These are phyloP conservation scores for Erigeron canadensis DNA, from an alignment of 129 eudicot genomes.

Conservation along the genomic window DNA sequence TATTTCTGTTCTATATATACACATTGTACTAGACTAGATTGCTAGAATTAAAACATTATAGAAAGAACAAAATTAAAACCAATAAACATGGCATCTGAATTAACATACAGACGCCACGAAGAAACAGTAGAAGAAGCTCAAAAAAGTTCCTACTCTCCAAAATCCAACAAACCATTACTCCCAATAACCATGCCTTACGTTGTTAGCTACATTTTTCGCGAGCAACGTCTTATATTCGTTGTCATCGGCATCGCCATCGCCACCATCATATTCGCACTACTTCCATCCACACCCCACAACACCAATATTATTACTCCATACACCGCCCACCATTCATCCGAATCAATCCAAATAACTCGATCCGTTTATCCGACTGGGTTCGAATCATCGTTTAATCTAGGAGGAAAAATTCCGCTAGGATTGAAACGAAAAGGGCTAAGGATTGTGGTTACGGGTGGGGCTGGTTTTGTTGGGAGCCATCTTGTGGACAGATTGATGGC, in stretches of 20 bases:
- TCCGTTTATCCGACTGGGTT: slow-evolving; percentile 34
- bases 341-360: slow-evolving; percentile 28
- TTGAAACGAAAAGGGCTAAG: slow-evolving; percentile 62
- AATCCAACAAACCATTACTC: slow-evolving; percentile 53
- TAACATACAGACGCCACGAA: slow-evolving; percentile 67
- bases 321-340: slow-evolving; percentile 12
- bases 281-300: slow-evolving; percentile 28
- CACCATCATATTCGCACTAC: slow-evolving; percentile 49
- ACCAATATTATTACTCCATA: slow-evolving; percentile 15
- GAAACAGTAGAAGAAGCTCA: slow-evolving; percentile 20
- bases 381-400: slow-evolving; percentile 40
- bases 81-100: slow-evolving; percentile 60
- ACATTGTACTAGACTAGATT: too few species aligned
- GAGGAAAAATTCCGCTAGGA: slow-evolving; percentile 79
- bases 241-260: slow-evolving; percentile 70
- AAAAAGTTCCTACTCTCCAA: slow-evolving; percentile 49
- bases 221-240: slow-evolving; percentile 70
- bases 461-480: slow-evolving; percentile 92
- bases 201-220: slow-evolving; percentile 61
- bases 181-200: slow-evolving; percentile 25
- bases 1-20: slow-evolving; percentile 9
- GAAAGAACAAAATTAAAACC: neutral
- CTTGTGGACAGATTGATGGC: slow-evolving; percentile 74
- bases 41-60: neutral
- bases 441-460: slow-evolving; percentile 92